Conservation (phyloP, 306 rosid genomes). For the Lablab purpureus region DNA sequence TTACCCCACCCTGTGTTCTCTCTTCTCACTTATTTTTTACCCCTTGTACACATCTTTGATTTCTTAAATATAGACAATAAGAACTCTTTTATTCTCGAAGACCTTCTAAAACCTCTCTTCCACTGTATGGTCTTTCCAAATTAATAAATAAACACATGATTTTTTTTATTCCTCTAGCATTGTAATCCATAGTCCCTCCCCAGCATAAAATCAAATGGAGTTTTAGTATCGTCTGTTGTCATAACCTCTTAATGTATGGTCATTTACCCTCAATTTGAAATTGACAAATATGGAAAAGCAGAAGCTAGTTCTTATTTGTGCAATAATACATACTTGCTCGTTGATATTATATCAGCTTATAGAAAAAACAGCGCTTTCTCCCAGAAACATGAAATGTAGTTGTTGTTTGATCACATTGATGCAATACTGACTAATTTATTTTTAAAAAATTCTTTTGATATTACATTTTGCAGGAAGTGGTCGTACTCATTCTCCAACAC, state of each 20-base stretch:
- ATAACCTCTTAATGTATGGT: not conserved
- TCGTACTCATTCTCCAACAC: constrained; percentile 54
- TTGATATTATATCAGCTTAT: not conserved
- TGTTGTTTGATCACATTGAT: constrained; percentile 20
- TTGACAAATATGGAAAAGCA: constrained; percentile 16
- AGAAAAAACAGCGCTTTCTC: constrained; percentile 8
- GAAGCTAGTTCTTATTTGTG: not conserved
- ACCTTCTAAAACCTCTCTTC: not conserved
- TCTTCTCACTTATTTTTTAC: not conserved
- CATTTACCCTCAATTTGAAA: constrained; percentile 11
- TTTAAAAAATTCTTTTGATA: constrained; percentile 17
- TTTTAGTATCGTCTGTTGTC: not conserved
- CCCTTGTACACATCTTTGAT: not conserved
- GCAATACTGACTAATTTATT: constrained; percentile 12
- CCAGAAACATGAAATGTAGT: constrained; percentile 8
- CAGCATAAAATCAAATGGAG: not conserved
- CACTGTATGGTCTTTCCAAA: not conserved
- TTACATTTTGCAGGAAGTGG: constrained; percentile 59
- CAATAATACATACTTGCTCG: constrained; percentile 5
- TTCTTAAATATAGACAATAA: not conserved
- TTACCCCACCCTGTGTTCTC: not conserved
- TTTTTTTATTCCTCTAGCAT: not conserved
- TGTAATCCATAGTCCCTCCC: not conserved
- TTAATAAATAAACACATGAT: not conserved
- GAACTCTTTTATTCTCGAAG: not conserved